Conservation (phyloP, 1,284 basidiomycete species). For the Sanghuangporus sanghuang region DNA sequence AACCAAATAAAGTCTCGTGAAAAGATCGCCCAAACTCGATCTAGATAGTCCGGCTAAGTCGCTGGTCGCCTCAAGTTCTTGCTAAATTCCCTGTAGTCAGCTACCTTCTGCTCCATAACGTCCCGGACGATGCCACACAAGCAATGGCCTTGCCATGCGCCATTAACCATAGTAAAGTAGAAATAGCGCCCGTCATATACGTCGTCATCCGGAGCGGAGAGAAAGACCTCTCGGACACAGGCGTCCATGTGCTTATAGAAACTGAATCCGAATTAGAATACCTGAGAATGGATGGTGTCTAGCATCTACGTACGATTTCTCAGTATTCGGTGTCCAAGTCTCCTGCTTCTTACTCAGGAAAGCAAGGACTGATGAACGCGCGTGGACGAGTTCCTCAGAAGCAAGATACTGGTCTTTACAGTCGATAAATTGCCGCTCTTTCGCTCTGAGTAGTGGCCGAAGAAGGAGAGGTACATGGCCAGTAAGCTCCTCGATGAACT, state of each 20-base stretch:
- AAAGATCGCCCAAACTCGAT: not conserved
- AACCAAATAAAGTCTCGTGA: not conserved
- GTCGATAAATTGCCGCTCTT: conserved; percentile 11
- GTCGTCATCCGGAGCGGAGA: conserved; percentile 13
- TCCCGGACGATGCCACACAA: conserved; percentile 9
- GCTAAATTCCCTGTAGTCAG: conserved; percentile 8
- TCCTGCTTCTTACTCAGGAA: conserved; percentile 13
- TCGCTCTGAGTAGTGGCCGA: conserved; percentile 6
- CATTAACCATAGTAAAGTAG: conserved; percentile 11
- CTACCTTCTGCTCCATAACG: conserved; percentile 12
- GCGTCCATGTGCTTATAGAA: conserved; percentile 16
- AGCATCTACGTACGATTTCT: conserved; percentile 6
- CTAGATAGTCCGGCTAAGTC: not conserved
- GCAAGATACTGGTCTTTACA: conserved; percentile 9
- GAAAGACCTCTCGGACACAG: conserved; percentile 11
- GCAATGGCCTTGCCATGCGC: conserved; percentile 15
- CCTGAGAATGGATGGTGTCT: not conserved
- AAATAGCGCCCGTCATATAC: conserved; percentile 11
- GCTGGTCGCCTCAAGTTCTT: conserved; percentile 4
- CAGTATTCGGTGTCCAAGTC: not conserved
- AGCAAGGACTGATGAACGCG: conserved; percentile 3
- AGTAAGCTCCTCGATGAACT: conserved; percentile 13
- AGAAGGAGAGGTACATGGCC: conserved; percentile 14
- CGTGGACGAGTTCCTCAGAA: conserved; percentile 10
- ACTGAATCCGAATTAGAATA: not conserved